A percentile compares a stretch with the other conserved stretches of the same genome.
phyloP scores from a whole-genome alignment of 2,329 filamentous ascomycete species.

The Xylariaceae sp. region DNA sequence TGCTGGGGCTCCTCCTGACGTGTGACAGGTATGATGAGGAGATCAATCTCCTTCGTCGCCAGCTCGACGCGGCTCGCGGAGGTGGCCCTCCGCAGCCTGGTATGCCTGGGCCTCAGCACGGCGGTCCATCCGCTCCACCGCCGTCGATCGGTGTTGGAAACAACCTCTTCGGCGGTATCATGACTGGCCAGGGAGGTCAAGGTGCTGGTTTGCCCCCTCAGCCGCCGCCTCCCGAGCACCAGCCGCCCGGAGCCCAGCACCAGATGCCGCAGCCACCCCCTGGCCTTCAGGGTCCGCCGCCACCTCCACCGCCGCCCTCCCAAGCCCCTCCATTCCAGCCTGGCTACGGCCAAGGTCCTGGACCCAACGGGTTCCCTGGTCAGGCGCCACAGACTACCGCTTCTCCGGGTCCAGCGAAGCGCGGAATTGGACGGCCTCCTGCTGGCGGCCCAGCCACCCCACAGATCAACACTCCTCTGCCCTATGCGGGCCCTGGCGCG shows the following conservation, averaged over 20 bases:
- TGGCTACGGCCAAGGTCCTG: conserved; percentile 55
- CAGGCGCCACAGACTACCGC: conserved; percentile 80
- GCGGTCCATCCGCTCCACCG: conserved; percentile 71
- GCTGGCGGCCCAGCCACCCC: conserved; percentile 74
- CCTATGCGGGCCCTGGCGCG: conserved; percentile 74
- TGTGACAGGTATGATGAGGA: conserved; percentile 82
- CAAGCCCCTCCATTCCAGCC: conserved; percentile 69
- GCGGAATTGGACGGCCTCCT: conserved; percentile 60
- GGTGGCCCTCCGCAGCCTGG: conserved; percentile 47
- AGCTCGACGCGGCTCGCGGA: conserved; percentile 72
- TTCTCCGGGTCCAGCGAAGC: conserved; percentile 75
- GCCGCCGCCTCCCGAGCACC: conserved; percentile 57
- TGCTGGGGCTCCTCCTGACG: conserved; percentile 6
- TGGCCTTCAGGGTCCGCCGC: conserved; percentile 53
- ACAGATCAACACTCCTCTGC: conserved; percentile 81
- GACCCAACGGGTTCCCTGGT: conserved; percentile 67
- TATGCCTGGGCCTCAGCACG: conserved; percentile 67
- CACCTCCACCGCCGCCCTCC: conserved; percentile 54
- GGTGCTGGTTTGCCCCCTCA: conserved; percentile 77
- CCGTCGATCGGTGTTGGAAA: conserved; percentile 88
- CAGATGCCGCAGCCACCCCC: conserved; percentile 73
- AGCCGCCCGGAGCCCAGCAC: conserved; percentile 45
- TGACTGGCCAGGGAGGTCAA: conserved; percentile 80
- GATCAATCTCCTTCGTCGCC: conserved; percentile 75
- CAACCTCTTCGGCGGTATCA: conserved; percentile 92